Base-by-base conservation (phyloP, 2,329 filamentous ascomycete species). In the Colletotrichum sp. region DNA sequence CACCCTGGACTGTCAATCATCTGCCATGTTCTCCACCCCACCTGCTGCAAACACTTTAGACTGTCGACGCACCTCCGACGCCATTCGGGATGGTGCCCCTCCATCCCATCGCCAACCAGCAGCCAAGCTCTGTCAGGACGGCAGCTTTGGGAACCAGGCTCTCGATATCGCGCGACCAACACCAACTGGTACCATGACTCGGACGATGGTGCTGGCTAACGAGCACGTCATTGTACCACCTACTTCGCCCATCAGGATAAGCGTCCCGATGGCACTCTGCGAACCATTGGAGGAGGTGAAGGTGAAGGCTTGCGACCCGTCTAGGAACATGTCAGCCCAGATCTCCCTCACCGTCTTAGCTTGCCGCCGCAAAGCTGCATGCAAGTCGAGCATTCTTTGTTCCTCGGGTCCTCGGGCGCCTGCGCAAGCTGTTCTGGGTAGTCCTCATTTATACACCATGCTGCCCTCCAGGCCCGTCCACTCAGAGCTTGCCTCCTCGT, bases 11-110 rank as follows among this genome's bases (percentile, higher is more conserved):
- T 24, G 63, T 57, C 72, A 13, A 57, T 71, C 69, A 72, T 63
- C 39, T 72, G 69, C 57, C 63, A 49, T 55, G 30, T 24, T 63
- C 57, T 39, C 57, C 69, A 68, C 63, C 26, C 39, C 15, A 52
- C 49, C 26, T 10, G 24, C 69, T 64, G 73, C 69, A 72, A 63
- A 59, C 73, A 68, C 69, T 68, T 63, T 68, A 59, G 69, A 68
- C 59, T 60, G 62, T 72, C 32, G 24, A 59, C 26, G 63, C 69
- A 57, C 24, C 44, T 72, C 8, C 39, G 9, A 32, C 57, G 16
- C 63, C 55, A 39, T 52, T n/a, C 60, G 26, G 21, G 49, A 18
- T 60, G 36, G 71, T 34, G 30, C 57, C 71, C 18, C 55, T 44
- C 71, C 26, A 57, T 26, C 15, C 28, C 62, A 62, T 62, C 55